Evolutionary conservation across 805 yeast genomes (phyloP), one percentile per base, ranked within the genome.

Genomic region (Metschnikowia continentalis): DNA sequence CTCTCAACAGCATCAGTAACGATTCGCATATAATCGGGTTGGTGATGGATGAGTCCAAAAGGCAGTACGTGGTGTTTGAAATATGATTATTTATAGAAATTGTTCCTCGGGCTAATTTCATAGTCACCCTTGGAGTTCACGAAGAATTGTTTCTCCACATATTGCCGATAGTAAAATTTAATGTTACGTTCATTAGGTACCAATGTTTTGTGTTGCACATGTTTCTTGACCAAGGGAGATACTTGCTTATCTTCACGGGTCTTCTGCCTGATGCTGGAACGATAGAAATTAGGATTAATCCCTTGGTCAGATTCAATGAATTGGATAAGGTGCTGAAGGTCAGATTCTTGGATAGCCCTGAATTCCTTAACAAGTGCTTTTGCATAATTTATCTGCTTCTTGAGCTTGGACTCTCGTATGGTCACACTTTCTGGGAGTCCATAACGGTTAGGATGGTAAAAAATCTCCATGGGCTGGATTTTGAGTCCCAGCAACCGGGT

Each of bases 31-130:
- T 35, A 13, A 61, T 66, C 39, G 78, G 74, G 5, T 73, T 77
- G 52, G 52, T 79, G 14, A 53, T 78, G 35, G 81, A 77, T 54
- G 54, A 61, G 7, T 59, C 71, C 23, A 71, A 62, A 46, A 74
- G 69, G 53, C 67, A 71, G 47, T 77, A 76, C 55, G 54, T 65
- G 26, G 67, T 76, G 14, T 61, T 77, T 35, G 65, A 64, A 77
- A 72, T 58, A 51, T 59, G 8, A 60, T 73, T 49, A 67, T 61
- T 58, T 63, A 54, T 63, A 67, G 46, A 61, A 63, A 45, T 67
- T 61, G 13, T 55, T 52, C 60, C 67, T 57, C 47, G 66, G 60
- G 47, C 67, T 64, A 58, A 62, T 37, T 36, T 47, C 38, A 48
- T 62, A 68, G 2, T 41, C 33, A 0, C 59, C 61, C 6, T 48